A percentile compares a stretch with the other conserved stretches of the same genome.
Evolutionary conservation across 306 rosid genomes (phyloP).

Genomic region (Trifolium pratense): DNA sequence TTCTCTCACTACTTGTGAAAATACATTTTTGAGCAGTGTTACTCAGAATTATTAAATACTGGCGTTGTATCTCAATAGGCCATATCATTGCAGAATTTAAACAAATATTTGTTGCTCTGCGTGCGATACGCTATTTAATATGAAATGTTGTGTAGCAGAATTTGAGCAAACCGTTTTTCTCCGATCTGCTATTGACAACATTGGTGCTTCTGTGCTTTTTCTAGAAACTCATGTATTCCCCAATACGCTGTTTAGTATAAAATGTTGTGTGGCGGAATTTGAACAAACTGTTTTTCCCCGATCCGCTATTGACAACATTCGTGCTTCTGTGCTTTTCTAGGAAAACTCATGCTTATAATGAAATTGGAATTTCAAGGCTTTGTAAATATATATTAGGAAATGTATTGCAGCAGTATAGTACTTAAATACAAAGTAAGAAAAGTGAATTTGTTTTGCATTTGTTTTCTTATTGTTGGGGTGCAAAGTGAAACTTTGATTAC

Average conservation of each 20-base stretch:
- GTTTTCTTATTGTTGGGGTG: conserved; percentile 17
- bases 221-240: too few relatives aligned
- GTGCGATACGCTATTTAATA: not conserved
- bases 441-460: not conserved
- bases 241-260: too few relatives aligned
- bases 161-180: not conserved
- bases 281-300: too few relatives aligned
- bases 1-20: not conserved
- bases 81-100: not conserved
- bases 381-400: too few relatives aligned
- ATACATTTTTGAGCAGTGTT: not conserved
- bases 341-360: too few relatives aligned
- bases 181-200: too few relatives aligned
- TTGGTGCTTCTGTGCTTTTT: too few relatives aligned
- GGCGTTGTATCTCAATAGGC: not conserved
- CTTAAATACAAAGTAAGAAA: not conserved
- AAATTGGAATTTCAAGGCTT: too few relatives aligned
- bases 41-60: not conserved
- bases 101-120: not conserved
- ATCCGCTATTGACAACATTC: too few relatives aligned
- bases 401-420: not conserved
- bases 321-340: too few relatives aligned
- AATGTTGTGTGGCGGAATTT: too few relatives aligned
- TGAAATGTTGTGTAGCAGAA: not conserved
- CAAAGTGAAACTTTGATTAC: not conserved